Evolutionary conservation across 2,329 filamentous ascomycete species (phyloP).

Genomic region (Fusarium sp.): DNA sequence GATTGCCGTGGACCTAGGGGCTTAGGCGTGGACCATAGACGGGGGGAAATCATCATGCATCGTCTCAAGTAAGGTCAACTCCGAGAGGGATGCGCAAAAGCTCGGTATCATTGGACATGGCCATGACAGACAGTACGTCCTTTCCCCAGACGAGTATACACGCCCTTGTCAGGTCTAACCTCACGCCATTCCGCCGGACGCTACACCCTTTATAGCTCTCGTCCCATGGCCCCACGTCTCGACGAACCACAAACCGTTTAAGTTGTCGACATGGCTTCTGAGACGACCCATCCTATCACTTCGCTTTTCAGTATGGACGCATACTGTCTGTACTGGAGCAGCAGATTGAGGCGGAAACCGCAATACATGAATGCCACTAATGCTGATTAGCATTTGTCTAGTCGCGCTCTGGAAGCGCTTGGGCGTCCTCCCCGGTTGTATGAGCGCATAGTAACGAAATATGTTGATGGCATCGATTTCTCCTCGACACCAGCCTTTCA

Average conservation of each 20-base stretch:
- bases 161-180: slow-evolving; percentile 33
- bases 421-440: background rate
- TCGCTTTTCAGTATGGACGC: slow-evolving; percentile 13
- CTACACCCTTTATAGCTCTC: slow-evolving; percentile 42
- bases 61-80: slow-evolving; percentile 30
- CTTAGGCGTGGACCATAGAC: slow-evolving; percentile 17
- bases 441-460: background rate
- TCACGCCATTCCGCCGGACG: slow-evolving; percentile 44
- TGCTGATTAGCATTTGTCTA: slow-evolving; percentile 25
- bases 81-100: slow-evolving; percentile 22
- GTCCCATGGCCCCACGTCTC: slow-evolving; percentile 40
- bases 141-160: slow-evolving; percentile 40
- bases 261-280: slow-evolving; percentile 23
- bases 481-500: background rate
- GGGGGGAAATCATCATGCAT: slow-evolving; percentile 29
- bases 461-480: background rate
- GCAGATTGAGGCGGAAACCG: slow-evolving; percentile 24
- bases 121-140: slow-evolving; percentile 12
- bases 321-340: slow-evolving; percentile 14
- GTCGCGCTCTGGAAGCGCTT: slow-evolving; percentile 13
- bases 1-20: slow-evolving; percentile 35
- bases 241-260: slow-evolving; percentile 35
- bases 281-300: slow-evolving; percentile 36
- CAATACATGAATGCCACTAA: slow-evolving; percentile 17
- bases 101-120: slow-evolving; percentile 24